A percentile compares a stretch with the other conserved stretches of the same genome.
These are phyloP conservation scores for Aspergillus uvarum DNA, from an alignment of 2,329 filamentous ascomycete species.

Conservation along the genomic window DNA sequence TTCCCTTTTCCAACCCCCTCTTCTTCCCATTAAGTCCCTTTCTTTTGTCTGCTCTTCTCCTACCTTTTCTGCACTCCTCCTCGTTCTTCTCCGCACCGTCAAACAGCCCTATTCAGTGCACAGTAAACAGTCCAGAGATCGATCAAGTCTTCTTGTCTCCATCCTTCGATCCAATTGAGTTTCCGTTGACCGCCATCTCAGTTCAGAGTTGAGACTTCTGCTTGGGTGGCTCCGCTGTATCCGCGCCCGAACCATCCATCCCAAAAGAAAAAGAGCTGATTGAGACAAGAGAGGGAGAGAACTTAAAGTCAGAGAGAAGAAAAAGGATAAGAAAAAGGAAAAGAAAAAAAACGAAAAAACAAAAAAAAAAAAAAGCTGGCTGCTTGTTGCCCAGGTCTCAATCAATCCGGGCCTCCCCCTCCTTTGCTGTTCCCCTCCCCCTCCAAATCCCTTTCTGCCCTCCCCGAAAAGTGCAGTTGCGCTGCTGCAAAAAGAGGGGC, in stretches of 20 bases:
- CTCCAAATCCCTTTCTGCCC: slow-evolving; percentile 1
- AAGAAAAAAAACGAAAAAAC: too few species aligned
- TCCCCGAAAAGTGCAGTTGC: slow-evolving; percentile 7
- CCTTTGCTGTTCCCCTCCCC: slow-evolving; percentile 3
- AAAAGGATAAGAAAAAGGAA: slow-evolving; percentile 1
- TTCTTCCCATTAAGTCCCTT: not conserved
- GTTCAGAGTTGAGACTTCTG: slow-evolving; percentile 1
- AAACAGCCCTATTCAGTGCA: not conserved
- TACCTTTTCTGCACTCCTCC: not conserved
- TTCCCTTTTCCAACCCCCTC: not conserved
- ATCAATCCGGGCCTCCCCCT: not conserved
- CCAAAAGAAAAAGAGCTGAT: not conserved
- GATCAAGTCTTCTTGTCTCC: slow-evolving; percentile 2
- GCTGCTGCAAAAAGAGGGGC: slow-evolving; percentile 8
- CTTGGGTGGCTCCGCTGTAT: slow-evolving; percentile 15
- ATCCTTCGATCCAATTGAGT: slow-evolving; percentile 13
- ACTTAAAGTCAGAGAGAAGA: not conserved
- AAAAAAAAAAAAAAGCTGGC: not conserved
- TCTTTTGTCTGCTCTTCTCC: not conserved
- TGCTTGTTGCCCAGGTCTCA: not conserved
- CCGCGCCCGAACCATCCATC: slow-evolving; percentile 15
- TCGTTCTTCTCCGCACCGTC: not conserved
- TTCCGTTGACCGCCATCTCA: slow-evolving; percentile 10
- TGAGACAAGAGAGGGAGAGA: not conserved
- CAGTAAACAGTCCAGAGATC: not conserved